Evolutionary conservation across 495 filamentous ascomycete species (phyloP).

Genomic region (Neurospora cerealis): DNA sequence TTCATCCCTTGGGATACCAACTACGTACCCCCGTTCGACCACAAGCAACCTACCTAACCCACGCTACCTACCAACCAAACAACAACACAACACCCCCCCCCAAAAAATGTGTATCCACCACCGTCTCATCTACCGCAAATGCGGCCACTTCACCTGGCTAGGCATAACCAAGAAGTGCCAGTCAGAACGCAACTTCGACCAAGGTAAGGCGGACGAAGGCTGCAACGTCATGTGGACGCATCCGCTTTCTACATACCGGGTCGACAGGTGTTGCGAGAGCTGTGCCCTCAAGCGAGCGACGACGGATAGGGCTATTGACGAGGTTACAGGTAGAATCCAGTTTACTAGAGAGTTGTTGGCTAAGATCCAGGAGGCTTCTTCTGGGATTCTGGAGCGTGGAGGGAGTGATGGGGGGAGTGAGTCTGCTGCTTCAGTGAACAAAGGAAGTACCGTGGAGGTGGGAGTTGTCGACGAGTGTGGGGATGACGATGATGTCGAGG

Average conservation of each 20-base stretch:
- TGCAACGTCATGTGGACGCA: slow-evolving; percentile 19
- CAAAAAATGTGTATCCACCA: slow-evolving; percentile 21
- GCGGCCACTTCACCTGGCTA: slow-evolving; percentile 18
- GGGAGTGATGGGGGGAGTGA: background rate
- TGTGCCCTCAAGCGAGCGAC: slow-evolving; percentile 2
- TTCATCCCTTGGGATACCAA: background rate
- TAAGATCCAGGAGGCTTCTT: background rate
- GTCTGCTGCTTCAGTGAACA: background rate
- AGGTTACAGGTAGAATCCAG: slow-evolving; percentile 3
- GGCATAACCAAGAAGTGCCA: slow-evolving; percentile 7
- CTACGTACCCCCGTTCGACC: no score
- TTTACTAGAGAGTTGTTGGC: background rate
- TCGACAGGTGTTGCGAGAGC: slow-evolving; percentile 6
- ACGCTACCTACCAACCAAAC: background rate
- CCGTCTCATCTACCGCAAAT: slow-evolving; percentile 14
- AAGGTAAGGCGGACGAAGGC: slow-evolving; percentile 4
- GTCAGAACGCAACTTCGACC: slow-evolving; percentile 7
- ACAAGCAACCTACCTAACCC: background rate
- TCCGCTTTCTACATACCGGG: slow-evolving; percentile 7
- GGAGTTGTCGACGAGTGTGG: background rate
- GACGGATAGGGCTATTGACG: background rate
- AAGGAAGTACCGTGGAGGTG: no score
- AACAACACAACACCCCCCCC: background rate
- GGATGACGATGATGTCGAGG: background rate
- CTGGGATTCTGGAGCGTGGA: background rate